A percentile compares a stretch with the other conserved stretches of the same genome.
Evolutionary conservation across 208 protist species (phyloP).

Genomic region (Lotmaria passim): DNA sequence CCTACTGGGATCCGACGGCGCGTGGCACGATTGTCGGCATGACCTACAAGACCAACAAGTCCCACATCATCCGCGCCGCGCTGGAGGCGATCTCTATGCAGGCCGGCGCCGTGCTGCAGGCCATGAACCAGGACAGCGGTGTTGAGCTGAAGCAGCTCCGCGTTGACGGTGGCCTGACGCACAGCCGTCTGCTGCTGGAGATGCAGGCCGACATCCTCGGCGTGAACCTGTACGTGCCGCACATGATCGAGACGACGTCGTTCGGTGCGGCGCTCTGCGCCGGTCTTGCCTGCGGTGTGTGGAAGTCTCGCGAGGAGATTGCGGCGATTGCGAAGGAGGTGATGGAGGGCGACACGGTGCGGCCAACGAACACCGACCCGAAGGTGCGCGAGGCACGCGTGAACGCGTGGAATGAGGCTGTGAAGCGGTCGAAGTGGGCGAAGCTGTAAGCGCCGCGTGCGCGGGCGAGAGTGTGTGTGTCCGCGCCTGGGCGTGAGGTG

Average conservation of each 20-base stretch:
- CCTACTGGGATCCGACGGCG: slow-evolving; percentile 96
- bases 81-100: slow-evolving; percentile 92
- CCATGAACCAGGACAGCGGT: slow-evolving; percentile 84
- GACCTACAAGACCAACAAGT: slow-evolving; percentile 84
- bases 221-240: slow-evolving; percentile 65
- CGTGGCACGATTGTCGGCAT: slow-evolving; percentile 94
- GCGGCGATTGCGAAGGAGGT: slow-evolving; percentile 31
- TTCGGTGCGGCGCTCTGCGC: slow-evolving; percentile 83
- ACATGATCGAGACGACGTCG: slow-evolving; percentile 78
- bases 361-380: slow-evolving; percentile 31
- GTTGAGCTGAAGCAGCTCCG: slow-evolving; percentile 70
- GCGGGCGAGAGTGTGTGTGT: too few relatives aligned
- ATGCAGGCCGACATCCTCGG: slow-evolving; percentile 94
- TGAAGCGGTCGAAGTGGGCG: slow-evolving; percentile 63
- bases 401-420: slow-evolving; percentile 60
- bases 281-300: slow-evolving; percentile 63
- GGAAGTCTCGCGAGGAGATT: slow-evolving; percentile 69
- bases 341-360: slow-evolving; percentile 39
- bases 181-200: slow-evolving; percentile 92
- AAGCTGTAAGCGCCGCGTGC: slow-evolving; percentile 49
- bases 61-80: slow-evolving; percentile 89
- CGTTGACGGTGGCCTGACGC: slow-evolving; percentile 96
- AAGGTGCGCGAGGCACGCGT: slow-evolving; percentile 35
- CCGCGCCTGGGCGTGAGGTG: too few relatives aligned
- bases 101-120: slow-evolving; percentile 84